Base-by-base conservation (phyloP, 345 rosid genomes). In the Dovyalis caffra region DNA sequence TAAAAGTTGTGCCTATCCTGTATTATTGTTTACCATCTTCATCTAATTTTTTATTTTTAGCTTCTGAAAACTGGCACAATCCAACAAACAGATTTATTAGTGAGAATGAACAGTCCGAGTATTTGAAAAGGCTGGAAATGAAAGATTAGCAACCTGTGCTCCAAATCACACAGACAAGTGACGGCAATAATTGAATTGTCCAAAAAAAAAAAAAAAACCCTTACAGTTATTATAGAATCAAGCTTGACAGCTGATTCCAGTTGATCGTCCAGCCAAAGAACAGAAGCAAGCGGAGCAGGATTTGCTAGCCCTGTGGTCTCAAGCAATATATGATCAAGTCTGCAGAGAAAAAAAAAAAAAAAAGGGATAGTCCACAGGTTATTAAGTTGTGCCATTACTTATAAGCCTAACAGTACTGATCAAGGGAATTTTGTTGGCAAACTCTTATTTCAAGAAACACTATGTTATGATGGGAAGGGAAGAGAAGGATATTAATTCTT, bases 221-320 rank as follows among this genome's bases (percentile, higher is more conserved):
- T 90, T 78, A 91, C 98, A 51, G 96, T 92, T 62, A 95, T 80
- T 70, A 95, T 90, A 77, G 93, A 95, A 85, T 95, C 99, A 67
- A 92, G 96, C 88, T 88, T 90, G 82, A 92, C 91, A 31, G 89
- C 77, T 23, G 99, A 89, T 83, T 95, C 99, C 71, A 92, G 86
- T 73, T 91, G 98, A 62, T 92, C 99, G 79, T 91, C 99, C 89
- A 92, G 79, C 99, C 98, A 95, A 79, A 95, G 98, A 51, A 95
- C 80, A 68, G 98, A 91, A 8, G 99, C 98, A 68, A 91, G 75
- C 28, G 98, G 98, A 81, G 94, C 99, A 16, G 99, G 98, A 78
- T 95, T 95, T 0, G 97, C 99, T 73, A 95, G 84, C 74, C 99
- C 98, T n/a, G 99, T 92, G n/a, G 98, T 95, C 89, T 92, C 98